Conservation (phyloP, 179 eudicot genomes). For the Spinacia oleracea region DNA sequence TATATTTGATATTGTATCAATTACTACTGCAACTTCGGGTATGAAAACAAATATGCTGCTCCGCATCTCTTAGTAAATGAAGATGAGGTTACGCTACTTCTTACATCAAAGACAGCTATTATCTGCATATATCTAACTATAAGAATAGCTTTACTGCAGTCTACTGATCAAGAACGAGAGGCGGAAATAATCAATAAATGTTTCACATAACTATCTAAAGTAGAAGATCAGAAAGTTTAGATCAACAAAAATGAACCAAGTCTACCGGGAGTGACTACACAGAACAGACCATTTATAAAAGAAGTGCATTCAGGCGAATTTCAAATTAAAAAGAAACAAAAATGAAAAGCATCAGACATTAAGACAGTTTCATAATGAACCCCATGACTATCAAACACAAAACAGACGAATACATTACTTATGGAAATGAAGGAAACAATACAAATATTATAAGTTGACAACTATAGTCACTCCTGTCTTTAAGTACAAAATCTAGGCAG, state of each 20-base stretch:
- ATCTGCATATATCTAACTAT: background rate
- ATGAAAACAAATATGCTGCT: slow-evolving; percentile 1
- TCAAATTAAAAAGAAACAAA: background rate
- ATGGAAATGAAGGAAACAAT: background rate
- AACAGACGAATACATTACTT: background rate
- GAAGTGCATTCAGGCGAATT: background rate
- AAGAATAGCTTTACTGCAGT: background rate
- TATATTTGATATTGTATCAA: background rate
- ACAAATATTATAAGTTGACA: background rate
- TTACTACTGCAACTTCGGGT: background rate
- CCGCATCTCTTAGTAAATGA: background rate
- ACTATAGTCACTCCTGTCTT: background rate
- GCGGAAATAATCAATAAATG: background rate
- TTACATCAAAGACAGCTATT: background rate
- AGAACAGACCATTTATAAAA: background rate
- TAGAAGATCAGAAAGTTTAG: background rate
- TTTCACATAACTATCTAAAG: background rate
- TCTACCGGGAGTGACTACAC: background rate
- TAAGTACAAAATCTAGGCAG: background rate
- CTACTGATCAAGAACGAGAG: background rate
- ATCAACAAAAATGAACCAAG: background rate
- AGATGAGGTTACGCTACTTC: background rate
- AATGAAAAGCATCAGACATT: background rate
- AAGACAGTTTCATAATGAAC: background rate
- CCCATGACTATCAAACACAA: background rate